Evolutionary conservation across 345 rosid genomes (phyloP).

Genomic region (Lumnitzera racemosa): DNA sequence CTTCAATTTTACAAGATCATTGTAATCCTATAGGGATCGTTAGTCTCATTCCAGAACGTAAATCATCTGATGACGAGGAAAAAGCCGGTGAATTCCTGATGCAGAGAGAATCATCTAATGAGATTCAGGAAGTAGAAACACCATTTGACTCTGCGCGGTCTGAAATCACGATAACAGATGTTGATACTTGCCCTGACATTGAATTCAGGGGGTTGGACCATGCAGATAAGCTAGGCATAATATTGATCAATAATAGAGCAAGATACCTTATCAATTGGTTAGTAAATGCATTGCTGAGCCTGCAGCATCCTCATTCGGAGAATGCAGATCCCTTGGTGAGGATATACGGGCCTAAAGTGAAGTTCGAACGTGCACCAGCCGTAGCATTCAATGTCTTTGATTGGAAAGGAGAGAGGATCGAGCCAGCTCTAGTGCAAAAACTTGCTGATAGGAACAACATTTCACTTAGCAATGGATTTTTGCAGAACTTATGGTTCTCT

Average conservation of each 20-base stretch:
- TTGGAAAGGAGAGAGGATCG: constrained; percentile 75
- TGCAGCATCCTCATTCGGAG: constrained; percentile 52
- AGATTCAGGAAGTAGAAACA: constrained; percentile 18
- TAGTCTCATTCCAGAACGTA: constrained; percentile 16
- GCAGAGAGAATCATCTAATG: constrained; percentile 1
- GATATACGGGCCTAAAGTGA: constrained; percentile 65
- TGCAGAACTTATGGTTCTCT: constrained; percentile 31
- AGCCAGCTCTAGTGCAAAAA: constrained; percentile 61
- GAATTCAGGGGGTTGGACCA: constrained; percentile 64
- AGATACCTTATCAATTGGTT: constrained; percentile 69
- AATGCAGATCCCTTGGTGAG: constrained; percentile 29
- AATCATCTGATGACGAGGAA: constrained; percentile 1
- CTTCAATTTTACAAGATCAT: constrained; percentile 31
- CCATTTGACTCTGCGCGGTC: constrained; percentile 6
- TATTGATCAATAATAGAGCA: constrained; percentile 42
- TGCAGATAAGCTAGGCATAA: constrained; percentile 63
- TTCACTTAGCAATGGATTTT: constrained; percentile 39
- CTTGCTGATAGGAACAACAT: constrained; percentile 68
- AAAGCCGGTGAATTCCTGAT: background rate
- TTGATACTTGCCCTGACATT: constrained; percentile 9
- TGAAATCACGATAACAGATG: background rate
- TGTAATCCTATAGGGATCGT: constrained; percentile 24
- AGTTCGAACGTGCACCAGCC: constrained; percentile 41
- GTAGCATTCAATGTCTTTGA: constrained; percentile 77
- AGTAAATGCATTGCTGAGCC: constrained; percentile 55